Percentiles rank a stretch among this genome's conserved stretches.
These are phyloP conservation scores for Capsicum baccatum DNA, from an alignment of 257 asterid genomes.

Conservation along the genomic window DNA sequence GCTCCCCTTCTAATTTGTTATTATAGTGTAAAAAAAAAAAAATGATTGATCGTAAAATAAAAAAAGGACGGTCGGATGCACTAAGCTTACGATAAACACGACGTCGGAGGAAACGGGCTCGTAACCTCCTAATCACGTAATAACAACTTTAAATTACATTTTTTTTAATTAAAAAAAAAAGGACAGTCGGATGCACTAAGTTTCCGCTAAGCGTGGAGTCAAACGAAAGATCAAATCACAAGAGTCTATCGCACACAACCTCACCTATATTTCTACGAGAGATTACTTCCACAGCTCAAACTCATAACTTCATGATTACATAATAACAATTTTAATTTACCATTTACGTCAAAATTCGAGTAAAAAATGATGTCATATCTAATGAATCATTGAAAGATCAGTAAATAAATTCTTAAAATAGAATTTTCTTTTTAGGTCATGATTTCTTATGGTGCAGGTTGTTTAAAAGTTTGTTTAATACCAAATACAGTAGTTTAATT, in stretches of 20 bases:
- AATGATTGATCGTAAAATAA: background rate
- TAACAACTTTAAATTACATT: too few species aligned
- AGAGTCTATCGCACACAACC: background rate
- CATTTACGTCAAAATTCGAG: background rate
- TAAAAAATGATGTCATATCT: background rate
- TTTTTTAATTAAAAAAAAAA: too few species aligned
- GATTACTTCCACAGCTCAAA: background rate
- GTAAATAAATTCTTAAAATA: background rate
- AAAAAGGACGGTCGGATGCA: too few species aligned
- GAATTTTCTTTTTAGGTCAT: background rate
- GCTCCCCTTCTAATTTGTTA: background rate
- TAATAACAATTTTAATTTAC: background rate
- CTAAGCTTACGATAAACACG: too few species aligned
- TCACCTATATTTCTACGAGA: background rate
- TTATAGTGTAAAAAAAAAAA: background rate
- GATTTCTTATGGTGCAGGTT: background rate
- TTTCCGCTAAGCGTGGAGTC: too few species aligned
- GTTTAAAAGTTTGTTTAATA: background rate
- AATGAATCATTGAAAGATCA: background rate
- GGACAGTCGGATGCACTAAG: too few species aligned
- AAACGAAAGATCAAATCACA: fast-evolving
- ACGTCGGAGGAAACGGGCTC: background rate
- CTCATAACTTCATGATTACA: background rate
- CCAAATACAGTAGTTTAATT: background rate
- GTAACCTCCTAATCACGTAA: too few species aligned